Evolutionary conservation across 2,329 filamentous ascomycete species (phyloP), one percentile per base, ranked within the genome.

Genomic region (Simplicillium sp.): DNA sequence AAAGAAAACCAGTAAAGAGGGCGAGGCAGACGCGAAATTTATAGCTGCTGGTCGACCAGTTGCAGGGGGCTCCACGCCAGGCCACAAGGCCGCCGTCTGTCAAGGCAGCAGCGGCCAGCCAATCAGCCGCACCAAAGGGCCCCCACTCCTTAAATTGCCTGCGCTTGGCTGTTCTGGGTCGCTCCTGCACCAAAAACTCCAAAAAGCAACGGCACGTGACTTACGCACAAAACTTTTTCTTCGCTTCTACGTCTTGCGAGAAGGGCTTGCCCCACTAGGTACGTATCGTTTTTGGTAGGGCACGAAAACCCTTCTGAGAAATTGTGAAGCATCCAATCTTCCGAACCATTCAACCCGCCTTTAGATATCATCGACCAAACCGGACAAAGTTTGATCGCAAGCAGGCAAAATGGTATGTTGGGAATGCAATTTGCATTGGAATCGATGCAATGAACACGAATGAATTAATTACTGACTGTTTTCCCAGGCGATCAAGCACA

Each of bases 401-500:
- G 62, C 66, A 67, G 67, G 40, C 44, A 46, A 46, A 48, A 46
- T 48, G 46, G 45, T 47, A 53, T 46, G 51, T 47, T 47, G 46
- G 45, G 48, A 15, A n/a, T 29, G 15, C 34, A 33, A 9, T 25
- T 25, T 9, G 20, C 20, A 25, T 25, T 9, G 5, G 20, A 25
- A 25, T 25, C 9, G 20, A 25, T 25, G 20, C 20, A 9, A 25
- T 25, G 20, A 9, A 25, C 20, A 25, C 34, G 34, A 46, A 48
- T 39, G 44, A 51, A 46, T 48, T 46, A 46, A 44, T 54, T 54
- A 50, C 59, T 60, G 48, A 57, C 58, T 59, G 20, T 25, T 25
- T 25, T 25, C 20, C 55, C 62, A 83, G 89, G 86, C 90, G 80
- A 95, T 97, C 87, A 94, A 94, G 83, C 88, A 96, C 85, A 97